These are phyloP conservation scores for Pilobolus umbonatus DNA, from an alignment of 192 early-diverging fungal species.

Conservation along the genomic window DNA sequence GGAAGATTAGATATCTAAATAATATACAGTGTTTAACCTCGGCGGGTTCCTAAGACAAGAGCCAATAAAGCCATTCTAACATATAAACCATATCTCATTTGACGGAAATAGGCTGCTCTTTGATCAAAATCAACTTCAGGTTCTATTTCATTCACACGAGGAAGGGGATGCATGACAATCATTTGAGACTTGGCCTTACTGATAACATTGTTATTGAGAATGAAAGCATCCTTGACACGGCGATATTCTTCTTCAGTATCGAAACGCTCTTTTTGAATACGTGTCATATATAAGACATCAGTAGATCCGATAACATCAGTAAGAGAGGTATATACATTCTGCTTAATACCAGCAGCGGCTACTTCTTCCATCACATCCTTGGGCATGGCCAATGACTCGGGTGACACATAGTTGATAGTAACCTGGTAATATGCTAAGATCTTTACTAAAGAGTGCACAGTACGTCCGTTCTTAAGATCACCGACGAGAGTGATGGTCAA, in stretches of 20 bases:
- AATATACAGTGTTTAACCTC: constrained; percentile 24
- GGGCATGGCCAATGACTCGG: constrained; percentile 77
- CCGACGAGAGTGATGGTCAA: constrained; percentile 93
- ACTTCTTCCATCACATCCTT: constrained; percentile 74
- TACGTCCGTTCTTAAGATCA: constrained; percentile 96
- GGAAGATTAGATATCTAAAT: not conserved
- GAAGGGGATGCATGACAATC: constrained; percentile 98
- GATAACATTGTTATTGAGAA: constrained; percentile 86
- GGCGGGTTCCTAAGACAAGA: constrained; percentile 56
- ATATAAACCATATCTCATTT: constrained; percentile 97
- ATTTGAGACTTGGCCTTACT: constrained; percentile 89
- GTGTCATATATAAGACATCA: constrained; percentile 96
- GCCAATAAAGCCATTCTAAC: constrained; percentile 97
- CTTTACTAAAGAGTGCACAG: constrained; percentile 92
- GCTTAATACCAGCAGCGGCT: constrained; percentile 53
- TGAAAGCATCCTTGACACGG: constrained; percentile 64
- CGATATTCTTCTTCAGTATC: constrained; percentile 73
- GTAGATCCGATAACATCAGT: constrained; percentile 78
- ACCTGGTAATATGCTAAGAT: constrained; percentile 89
- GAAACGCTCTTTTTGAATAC: constrained; percentile 96
- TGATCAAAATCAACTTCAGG: constrained; percentile 98
- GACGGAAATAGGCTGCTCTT: constrained; percentile 96
- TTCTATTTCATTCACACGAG: constrained; percentile 90
- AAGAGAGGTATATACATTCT: constrained; percentile 68
- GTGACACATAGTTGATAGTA: constrained; percentile 91